phyloP scores from a whole-genome alignment of 2,329 filamentous ascomycete genomes.

The Colletotrichum brevisporum region DNA sequence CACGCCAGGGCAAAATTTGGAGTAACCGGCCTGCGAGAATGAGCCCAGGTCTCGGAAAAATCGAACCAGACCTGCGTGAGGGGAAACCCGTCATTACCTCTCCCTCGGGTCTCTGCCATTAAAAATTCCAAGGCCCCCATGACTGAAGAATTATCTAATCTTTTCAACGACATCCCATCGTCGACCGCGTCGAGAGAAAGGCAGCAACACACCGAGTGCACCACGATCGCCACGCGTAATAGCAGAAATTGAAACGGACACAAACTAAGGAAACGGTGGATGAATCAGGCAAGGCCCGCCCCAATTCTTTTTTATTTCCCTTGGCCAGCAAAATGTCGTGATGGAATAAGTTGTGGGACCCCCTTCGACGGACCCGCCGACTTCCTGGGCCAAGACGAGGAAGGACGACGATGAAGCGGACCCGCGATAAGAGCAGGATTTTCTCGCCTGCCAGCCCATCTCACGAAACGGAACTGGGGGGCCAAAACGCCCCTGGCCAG shows the following conservation, averaged over 20 bases:
- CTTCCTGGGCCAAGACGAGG: neutral
- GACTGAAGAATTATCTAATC: slow-evolving; percentile 29
- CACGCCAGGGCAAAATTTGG: slow-evolving; percentile 28
- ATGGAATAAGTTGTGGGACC: slow-evolving; percentile 13
- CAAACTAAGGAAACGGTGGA: slow-evolving; percentile 2
- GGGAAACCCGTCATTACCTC: slow-evolving; percentile 32
- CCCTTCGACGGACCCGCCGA: neutral
- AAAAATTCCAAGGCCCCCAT: slow-evolving; percentile 6
- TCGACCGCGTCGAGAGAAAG: neutral
- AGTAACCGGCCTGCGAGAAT: slow-evolving; percentile 9
- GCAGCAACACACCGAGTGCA: neutral
- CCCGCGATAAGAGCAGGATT: slow-evolving; percentile 28
- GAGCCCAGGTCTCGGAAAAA: slow-evolving; percentile 31
- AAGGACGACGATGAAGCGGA: slow-evolving; percentile 6
- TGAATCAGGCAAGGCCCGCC: neutral
- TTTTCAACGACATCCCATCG: slow-evolving; percentile 36
- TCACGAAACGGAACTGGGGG: slow-evolving; percentile 8
- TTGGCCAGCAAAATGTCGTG: neutral
- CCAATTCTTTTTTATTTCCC: neutral
- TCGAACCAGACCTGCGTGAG: slow-evolving; percentile 38
- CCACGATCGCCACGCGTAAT: neutral
- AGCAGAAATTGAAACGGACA: neutral
- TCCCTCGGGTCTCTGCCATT: slow-evolving; percentile 6
- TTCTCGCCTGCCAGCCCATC: neutral
- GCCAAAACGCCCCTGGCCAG: neutral